Conservation (phyloP, 2,329 filamentous ascomycete species). For the Colletotrichum navitas region DNA sequence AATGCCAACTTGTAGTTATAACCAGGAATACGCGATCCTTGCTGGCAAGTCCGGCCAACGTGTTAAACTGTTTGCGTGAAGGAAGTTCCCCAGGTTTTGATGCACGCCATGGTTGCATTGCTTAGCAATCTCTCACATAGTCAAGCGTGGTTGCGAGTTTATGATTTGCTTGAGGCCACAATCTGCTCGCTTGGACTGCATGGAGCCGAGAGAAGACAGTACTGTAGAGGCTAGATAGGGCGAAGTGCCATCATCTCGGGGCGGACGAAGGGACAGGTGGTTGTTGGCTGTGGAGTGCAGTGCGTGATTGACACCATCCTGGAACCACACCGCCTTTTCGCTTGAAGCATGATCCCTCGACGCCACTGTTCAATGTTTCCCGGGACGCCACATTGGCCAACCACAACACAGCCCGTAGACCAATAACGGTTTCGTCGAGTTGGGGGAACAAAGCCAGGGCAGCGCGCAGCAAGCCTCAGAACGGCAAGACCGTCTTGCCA, state of each 20-base stretch:
- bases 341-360: constrained; percentile 34
- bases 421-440: not conserved
- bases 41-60: not conserved
- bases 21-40: not conserved
- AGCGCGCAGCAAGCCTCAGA: constrained; percentile 8
- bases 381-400: constrained; percentile 5
- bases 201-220: not conserved
- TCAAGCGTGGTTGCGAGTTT: not conserved
- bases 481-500: not conserved
- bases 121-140: constrained; percentile 9
- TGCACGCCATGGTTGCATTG: constrained; percentile 40
- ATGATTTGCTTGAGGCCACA: constrained; percentile 21
- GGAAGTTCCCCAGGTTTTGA: constrained; percentile 33
- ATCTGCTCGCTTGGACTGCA: constrained; percentile 16
- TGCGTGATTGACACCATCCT: constrained; percentile 36
- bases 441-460: constrained; percentile 15
- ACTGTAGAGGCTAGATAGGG: not conserved
- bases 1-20: not conserved
- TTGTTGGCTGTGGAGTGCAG: constrained; percentile 33
- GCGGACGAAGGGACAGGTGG: constrained; percentile 23
- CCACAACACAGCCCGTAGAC: not conserved
- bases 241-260: constrained; percentile 15
- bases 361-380: constrained; percentile 28
- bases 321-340: constrained; percentile 45
- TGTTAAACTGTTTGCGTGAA: constrained; percentile 5